Base-by-base conservation (phyloP, 2,329 filamentous ascomycete genomes). In the Neopestalotiopsis sp. region DNA sequence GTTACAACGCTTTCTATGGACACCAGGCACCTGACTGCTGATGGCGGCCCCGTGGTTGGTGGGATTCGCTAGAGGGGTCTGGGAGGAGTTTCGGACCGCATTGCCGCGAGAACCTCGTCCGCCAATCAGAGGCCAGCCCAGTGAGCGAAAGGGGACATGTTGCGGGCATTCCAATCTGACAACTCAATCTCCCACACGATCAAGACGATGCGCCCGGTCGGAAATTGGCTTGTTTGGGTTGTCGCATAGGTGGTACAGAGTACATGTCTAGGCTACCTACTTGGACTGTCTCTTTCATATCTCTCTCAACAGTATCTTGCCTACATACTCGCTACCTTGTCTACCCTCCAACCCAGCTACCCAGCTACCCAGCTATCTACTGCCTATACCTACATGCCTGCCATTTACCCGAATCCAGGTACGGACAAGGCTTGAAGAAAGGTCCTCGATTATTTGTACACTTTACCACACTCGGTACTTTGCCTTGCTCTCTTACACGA, bases 241-340 rank as follows among this genome's bases (percentile, higher is more conserved):
- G 45, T 53, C 45, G 45, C 45, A 53, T n/a, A 53, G 17, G 71
- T 53, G 17, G 45, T 17, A 53, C 20, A 53, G 7, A 53, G 24
- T 28, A 28, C 24, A 28, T 28, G 17, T 17, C 17, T 79, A 24
- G 76, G 79, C 20, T 81, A 80, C 45, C 73, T 86, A 13, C 58
- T 61, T 30, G 17, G 32, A 61, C 14, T 61, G n/a, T 30, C 28
- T 38, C 17, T 38, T 38, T 61, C n/a, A 10, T 32, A 10, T 30
- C 12, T 24, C 14, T 38, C 10, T 61, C 9, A 14, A 9, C 20
- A 9, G n/a, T 2, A 9, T 17, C 45, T 53, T 20, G 17, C 14
- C 17, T 20, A n/a, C 17, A 53, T 17, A 14, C 45, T 53, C 3
- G 1, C 42, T 49, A 49, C 42, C 14, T 5, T 24, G 7, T n/a